A percentile compares a stretch with the other conserved stretches of the same genome.
Evolutionary conservation across 345 rosid genomes (phyloP).

Genomic region (Geranium rotundifolium): DNA sequence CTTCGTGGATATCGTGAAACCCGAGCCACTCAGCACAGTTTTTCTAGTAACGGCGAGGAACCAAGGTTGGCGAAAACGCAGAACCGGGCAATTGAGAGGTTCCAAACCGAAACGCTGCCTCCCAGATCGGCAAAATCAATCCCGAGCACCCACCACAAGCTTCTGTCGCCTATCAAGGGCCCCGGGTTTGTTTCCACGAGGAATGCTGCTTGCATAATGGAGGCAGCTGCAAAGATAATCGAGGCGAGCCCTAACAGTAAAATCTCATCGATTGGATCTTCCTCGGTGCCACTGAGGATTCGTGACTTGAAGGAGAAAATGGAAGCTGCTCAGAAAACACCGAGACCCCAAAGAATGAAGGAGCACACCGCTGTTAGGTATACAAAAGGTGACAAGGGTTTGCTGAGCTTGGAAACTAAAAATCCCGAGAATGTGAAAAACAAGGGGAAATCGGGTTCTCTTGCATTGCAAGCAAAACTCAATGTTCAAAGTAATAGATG

Average conservation of each 20-base stretch:
- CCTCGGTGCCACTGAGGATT: conserved; percentile 64
- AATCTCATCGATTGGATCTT: conserved; percentile 30
- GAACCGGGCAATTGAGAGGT: conserved; percentile 50
- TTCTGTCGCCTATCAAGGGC: conserved; percentile 63
- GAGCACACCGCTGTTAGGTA: conserved; percentile 15
- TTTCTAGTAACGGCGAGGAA: conserved; percentile 24
- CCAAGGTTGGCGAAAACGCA: conserved; percentile 28
- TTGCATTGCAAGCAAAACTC: conserved; percentile 33
- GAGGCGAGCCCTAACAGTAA: conserved; percentile 50
- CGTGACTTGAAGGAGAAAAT: conserved; percentile 65
- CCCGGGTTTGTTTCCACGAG: conserved; percentile 43
- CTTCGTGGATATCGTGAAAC: conserved; percentile 19
- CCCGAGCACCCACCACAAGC: conserved; percentile 47
- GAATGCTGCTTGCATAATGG: conserved; percentile 52
- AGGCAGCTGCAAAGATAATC: conserved; percentile 77
- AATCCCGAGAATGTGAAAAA: background rate
- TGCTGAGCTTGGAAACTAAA: conserved; percentile 12
- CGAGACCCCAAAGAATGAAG: conserved; percentile 30
- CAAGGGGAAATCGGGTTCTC: conserved; percentile 33
- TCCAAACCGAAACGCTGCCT: conserved; percentile 71
- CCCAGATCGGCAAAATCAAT: conserved; percentile 62
- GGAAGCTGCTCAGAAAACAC: conserved; percentile 44
- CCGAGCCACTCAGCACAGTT: conserved; percentile 13
- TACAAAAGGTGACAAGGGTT: conserved; percentile 2
- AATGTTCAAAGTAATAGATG: conserved; percentile 27